Conservation (phyloP, 768 basidiomycete species). For the Leccinum boreale region DNA sequence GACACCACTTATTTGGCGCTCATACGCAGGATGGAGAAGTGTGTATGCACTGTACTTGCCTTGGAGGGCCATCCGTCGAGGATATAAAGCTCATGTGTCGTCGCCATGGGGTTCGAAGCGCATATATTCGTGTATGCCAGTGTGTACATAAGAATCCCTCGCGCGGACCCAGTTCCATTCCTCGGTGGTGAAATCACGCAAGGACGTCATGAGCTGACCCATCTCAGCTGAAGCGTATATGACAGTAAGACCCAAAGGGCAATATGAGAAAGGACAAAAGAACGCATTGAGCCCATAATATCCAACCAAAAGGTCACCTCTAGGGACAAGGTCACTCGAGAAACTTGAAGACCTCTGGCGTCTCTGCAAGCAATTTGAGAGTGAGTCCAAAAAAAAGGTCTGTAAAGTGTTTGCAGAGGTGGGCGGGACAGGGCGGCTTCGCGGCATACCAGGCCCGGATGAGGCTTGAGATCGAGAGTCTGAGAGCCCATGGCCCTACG, state of each 20-base stretch:
- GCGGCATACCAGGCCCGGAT: constrained; percentile 43
- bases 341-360: constrained; percentile 37
- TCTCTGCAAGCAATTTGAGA: constrained; percentile 46
- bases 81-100: constrained; percentile 48
- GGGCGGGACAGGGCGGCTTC: constrained; percentile 41
- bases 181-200: constrained; percentile 44
- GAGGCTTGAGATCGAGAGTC: constrained; percentile 3
- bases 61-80: constrained; percentile 51
- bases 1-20: too few relatives aligned
- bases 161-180: constrained; percentile 52
- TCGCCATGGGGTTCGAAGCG: constrained; percentile 41
- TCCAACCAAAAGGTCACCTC: constrained; percentile 47
- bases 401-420: constrained; percentile 44
- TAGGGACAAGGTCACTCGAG: constrained; percentile 31
- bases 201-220: constrained; percentile 43
- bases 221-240: constrained; percentile 22
- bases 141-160: constrained; percentile 18
- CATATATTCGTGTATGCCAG: constrained; percentile 32
- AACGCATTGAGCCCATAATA: constrained; percentile 47
- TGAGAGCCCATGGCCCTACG: constrained; percentile 21
- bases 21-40: too few relatives aligned
- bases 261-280: neutral
- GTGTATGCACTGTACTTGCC: constrained; percentile 21
- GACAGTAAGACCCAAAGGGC: neutral
- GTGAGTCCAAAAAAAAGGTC: constrained; percentile 32